Base-by-base conservation (phyloP, 2,329 filamentous ascomycete species). In the Fusarium stilboides region DNA sequence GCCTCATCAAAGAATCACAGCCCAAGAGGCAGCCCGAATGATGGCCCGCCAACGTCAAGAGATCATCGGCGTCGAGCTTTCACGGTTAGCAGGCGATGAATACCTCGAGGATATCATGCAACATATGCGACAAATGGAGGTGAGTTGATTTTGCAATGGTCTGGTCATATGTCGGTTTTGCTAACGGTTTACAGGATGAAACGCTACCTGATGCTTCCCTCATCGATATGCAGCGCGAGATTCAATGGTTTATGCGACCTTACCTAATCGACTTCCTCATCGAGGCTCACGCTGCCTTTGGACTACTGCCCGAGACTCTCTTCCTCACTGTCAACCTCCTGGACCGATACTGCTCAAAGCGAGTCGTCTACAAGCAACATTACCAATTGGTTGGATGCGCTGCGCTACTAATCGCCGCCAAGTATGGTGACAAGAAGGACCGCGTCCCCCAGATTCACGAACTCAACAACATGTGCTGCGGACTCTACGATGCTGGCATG, bases 221-320 rank as follows among this genome's bases (percentile, higher is more conserved):
- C 36, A 99, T 99, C 80, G 96, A 99, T 80, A 98, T 98, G 81
- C 96, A 99, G 82, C 94, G 94, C 71, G 96, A 99, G 86, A 98
- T 99, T 69, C 94, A 98, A 79, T 99, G 96, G 96, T 98, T 97
- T 83, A 99, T 99, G 96, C 87, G 96, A 75, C 96, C 96, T 1
- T 98, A 98, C 80, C 90, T 99, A 36, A 92, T 99, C 78, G 96
- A 99, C 84, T 99, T 99, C 83, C 88, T 99, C 72, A 92, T 98
- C 75, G 96, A 99, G 87, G 96, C 95, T 51, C 96, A 99, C 78
- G 92, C 93, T 71, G 95, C 95, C 65, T 99, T 98, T 82, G 92
- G 94, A 74, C 88, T 99, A 13, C 88, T 98, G 14, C 95, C 96
- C 40, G 94, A 98, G 80, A 99, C 96, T 2, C 88, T 99, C 52